Base-by-base conservation (phyloP, 108 stramenopile species). In the Nitzschia inconspicua region DNA sequence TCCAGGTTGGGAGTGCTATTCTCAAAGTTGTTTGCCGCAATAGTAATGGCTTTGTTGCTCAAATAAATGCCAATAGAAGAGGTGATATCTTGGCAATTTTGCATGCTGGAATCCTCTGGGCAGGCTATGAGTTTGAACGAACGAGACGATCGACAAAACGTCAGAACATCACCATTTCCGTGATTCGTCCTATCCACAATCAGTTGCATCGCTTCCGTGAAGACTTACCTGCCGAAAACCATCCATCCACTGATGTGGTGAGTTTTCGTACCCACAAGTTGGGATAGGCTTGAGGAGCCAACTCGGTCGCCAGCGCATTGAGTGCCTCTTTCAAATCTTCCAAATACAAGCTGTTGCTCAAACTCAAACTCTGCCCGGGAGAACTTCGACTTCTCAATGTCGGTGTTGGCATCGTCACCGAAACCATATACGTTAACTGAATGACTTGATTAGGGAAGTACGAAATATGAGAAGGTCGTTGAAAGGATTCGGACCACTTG, bases 391-490 rank as follows among this genome's bases (percentile, higher is more conserved):
- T n/a, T n/a, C n/a, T n/a, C n/a, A n/a, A n/a, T n/a, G n/a, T n/a
- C n/a, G n/a, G n/a, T n/a, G n/a, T n/a, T 3, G 53, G 53, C 6
- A 36, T 36, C 3, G 37, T 35, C 20, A 54, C 34, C 14, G 53
- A 54, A 8, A 35, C 53, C 3, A 54, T 23, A 36, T 54, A 54
- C 34, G 53, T 36, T 7, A 54, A 32, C 37, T 35, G 34, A 19
- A 35, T 35, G 2, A 54, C 53, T 19, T 54, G 53, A 37, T 54
- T 35, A 4, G 53, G 53, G 19, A 54, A 54, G 34, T 54, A 54
- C n/a, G 53, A 54, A 8, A 51, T n/a, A 30, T 30, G 6, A 39
- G 37, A 11, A 14, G 37, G 11, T 14, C n/a, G n/a, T n/a, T n/a
- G n/a, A 39, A 14, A 39, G 11, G 37, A 11, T 14, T 39, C n/a